Percentiles rank a stretch among this genome's conserved stretches.
phyloP scores from a whole-genome alignment of 2,329 filamentous ascomycete genomes.

The Beauveria varroae region DNA sequence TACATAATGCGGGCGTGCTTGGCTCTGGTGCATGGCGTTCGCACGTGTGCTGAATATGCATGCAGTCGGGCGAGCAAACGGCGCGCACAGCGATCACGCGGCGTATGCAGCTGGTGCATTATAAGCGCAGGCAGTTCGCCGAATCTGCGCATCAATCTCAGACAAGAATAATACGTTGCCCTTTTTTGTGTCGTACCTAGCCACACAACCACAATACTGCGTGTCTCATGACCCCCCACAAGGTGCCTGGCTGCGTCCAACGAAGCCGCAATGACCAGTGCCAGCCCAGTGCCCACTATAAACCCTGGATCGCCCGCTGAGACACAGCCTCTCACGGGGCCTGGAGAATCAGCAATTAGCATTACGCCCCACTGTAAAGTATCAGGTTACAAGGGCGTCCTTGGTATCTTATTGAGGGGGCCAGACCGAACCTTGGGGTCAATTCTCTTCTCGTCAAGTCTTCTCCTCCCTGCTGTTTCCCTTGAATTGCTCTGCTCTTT shows the following conservation, averaged over 20 bases:
- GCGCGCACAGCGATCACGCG: background rate
- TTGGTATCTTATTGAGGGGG: background rate
- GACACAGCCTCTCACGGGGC: conserved; percentile 2
- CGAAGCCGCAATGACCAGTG: background rate
- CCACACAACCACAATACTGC: too few relatives aligned
- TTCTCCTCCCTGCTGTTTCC: background rate
- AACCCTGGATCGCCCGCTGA: background rate
- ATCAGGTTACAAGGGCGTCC: background rate
- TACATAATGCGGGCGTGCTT: background rate
- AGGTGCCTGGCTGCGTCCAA: background rate
- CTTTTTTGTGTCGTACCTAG: background rate
- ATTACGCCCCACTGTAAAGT: conserved; percentile 7
- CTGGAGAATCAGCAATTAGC: conserved; percentile 3
- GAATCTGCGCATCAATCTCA: conserved; percentile 4
- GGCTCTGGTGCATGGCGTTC: background rate
- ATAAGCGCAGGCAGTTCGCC: background rate
- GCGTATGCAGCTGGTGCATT: background rate
- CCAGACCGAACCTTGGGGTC: background rate
- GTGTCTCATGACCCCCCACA: background rate
- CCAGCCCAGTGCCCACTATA: background rate
- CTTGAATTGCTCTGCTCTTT: background rate
- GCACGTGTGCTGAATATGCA: conserved; percentile 1
- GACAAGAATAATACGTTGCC: background rate
- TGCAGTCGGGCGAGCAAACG: background rate
- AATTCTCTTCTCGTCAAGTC: background rate